These are phyloP conservation scores for Pseudogymnoascus sp. DNA, from an alignment of 2,329 filamentous ascomycete species.

Conservation along the genomic window DNA sequence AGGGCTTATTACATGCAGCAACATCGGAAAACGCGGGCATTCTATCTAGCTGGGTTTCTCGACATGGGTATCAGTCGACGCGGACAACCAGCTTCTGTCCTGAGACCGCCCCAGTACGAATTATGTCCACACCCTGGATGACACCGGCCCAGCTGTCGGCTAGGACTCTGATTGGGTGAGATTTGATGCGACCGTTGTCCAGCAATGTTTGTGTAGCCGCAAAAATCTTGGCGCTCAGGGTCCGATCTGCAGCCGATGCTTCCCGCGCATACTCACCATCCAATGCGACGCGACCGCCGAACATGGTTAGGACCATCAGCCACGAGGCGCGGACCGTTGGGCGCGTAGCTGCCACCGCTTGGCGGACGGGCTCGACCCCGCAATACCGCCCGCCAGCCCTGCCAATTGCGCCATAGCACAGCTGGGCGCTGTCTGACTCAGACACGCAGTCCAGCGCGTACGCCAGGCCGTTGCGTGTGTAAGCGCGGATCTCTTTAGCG, in stretches of 20 bases:
- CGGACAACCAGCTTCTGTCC: constrained; percentile 22
- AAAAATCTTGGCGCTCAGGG: constrained; percentile 14
- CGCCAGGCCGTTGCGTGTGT: constrained; percentile 35
- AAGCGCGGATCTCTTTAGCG: constrained; percentile 26
- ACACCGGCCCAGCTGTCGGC: constrained; percentile 15
- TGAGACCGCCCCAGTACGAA: constrained; percentile 13
- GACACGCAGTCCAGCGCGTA: constrained; percentile 41
- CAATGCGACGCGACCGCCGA: constrained; percentile 24
- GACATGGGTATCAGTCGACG: neutral
- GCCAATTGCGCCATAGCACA: constrained; percentile 37
- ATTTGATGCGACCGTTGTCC: constrained; percentile 30
- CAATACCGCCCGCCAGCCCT: constrained; percentile 36
- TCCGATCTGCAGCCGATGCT: constrained; percentile 17
- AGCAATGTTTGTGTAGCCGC: constrained; percentile 26
- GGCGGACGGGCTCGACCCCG: constrained; percentile 31
- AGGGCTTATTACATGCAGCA: neutral
- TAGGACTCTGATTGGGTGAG: constrained; percentile 21
- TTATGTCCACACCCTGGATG: constrained; percentile 17
- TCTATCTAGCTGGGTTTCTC: neutral
- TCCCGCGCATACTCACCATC: constrained; percentile 21
- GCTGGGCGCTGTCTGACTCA: constrained; percentile 28
- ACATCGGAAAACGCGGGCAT: neutral
- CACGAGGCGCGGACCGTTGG: constrained; percentile 26
- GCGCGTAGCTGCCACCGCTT: neutral
- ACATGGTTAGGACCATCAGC: constrained; percentile 27